phyloP scores from a whole-genome alignment of 2,329 filamentous ascomycete species.

The Scopulariopsis brevicaulis region DNA sequence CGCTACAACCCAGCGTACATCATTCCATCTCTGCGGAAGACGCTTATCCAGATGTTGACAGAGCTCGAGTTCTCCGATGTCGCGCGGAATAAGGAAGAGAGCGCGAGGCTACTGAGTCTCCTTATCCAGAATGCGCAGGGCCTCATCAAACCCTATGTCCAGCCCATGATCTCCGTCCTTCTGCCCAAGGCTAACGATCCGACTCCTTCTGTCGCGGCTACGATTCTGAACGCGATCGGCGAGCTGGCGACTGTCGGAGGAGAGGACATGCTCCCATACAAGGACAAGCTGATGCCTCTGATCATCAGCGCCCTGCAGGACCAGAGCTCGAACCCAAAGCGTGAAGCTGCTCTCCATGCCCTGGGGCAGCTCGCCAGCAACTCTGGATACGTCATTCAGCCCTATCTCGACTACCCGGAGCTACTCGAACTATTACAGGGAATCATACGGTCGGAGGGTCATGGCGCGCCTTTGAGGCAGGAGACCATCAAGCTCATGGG shows the following conservation, averaged over 20 bases:
- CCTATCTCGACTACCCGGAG: conserved; percentile 90
- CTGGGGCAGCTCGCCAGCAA: conserved; percentile 90
- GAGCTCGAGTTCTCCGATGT: conserved; percentile 95
- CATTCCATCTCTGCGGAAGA: conserved; percentile 88
- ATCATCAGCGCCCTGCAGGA: conserved; percentile 92
- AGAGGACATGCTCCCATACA: conserved; percentile 85
- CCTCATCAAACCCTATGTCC: conserved; percentile 91
- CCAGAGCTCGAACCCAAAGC: conserved; percentile 78
- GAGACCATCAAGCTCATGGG: conserved; percentile 96
- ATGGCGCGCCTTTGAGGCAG: conserved; percentile 72
- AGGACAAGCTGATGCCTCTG: conserved; percentile 85
- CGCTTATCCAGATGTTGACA: conserved; percentile 89
- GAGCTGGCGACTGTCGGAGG: conserved; percentile 90
- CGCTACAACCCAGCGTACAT: conserved; percentile 92
- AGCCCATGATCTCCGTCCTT: conserved; percentile 91
- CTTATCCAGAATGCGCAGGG: conserved; percentile 87
- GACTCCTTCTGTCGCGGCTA: conserved; percentile 81
- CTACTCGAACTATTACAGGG: conserved; percentile 85
- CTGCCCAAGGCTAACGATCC: conserved; percentile 81
- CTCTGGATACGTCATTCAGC: conserved; percentile 93
- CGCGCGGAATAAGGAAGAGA: conserved; percentile 89
- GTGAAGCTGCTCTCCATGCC: conserved; percentile 82
- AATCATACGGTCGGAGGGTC: conserved; percentile 83
- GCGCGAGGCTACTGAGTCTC: conserved; percentile 82
- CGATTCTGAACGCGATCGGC: conserved; percentile 89